Evolutionary conservation across 805 yeast species (phyloP).

Genomic region (Clavispora santaluciae): DNA sequence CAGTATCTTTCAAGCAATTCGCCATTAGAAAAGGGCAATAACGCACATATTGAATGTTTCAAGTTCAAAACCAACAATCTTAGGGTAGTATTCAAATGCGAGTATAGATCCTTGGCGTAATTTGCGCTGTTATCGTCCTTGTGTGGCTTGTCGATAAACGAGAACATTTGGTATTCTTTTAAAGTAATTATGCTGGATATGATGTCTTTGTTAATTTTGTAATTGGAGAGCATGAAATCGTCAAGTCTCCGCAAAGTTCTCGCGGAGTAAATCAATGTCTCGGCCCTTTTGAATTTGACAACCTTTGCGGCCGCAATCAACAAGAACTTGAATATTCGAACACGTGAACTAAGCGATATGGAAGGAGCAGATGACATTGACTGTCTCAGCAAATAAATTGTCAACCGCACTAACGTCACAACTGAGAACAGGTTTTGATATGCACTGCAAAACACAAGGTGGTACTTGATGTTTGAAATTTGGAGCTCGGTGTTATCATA

Average conservation of each 20-base stretch:
- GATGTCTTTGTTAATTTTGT: constrained; percentile 32
- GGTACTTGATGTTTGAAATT: constrained; percentile 14
- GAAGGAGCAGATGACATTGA: constrained; percentile 2
- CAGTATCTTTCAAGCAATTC: constrained; percentile 36
- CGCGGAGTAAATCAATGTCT: constrained; percentile 19
- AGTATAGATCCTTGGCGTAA: constrained; percentile 8
- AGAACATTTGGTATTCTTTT: constrained; percentile 28
- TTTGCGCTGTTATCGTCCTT: neutral
- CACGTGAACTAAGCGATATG: constrained; percentile 8
- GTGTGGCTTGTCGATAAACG: constrained; percentile 9
- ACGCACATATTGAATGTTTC: constrained; percentile 22
- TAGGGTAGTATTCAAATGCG: constrained; percentile 22
- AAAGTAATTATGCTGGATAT: constrained; percentile 27
- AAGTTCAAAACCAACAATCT: constrained; percentile 25
- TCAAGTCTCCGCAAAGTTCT: constrained; percentile 21
- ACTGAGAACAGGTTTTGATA: constrained; percentile 10
- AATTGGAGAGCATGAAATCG: constrained; percentile 29
- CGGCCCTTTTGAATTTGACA: constrained; percentile 22
- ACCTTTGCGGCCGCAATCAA: constrained; percentile 25
- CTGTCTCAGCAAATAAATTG: constrained; percentile 26
- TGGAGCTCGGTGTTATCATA: constrained; percentile 20
- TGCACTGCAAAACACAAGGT: constrained; percentile 10
- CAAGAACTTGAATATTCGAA: constrained; percentile 27
- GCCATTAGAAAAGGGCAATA: constrained; percentile 34
- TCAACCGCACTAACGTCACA: constrained; percentile 20